Conservation (phyloP, 1,139 yeast genomes). For the Pichia sp. region DNA sequence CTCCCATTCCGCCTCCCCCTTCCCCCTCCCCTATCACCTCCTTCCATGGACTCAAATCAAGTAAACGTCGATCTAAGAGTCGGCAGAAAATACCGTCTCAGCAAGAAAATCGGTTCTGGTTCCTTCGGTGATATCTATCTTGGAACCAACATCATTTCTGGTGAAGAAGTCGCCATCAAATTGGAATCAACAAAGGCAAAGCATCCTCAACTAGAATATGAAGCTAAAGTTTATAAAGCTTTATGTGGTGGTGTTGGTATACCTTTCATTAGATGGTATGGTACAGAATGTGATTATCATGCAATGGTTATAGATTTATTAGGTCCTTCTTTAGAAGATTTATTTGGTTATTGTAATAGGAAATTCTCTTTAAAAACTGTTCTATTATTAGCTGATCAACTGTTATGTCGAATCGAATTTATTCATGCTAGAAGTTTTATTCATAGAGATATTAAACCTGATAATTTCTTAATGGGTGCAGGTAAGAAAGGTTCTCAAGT, state of each 20-base stretch:
- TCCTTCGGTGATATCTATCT: slow-evolving; percentile 95
- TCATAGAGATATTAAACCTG: slow-evolving; percentile 89
- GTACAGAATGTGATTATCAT: slow-evolving; percentile 92
- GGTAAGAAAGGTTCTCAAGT: slow-evolving; percentile 94
- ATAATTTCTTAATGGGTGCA: slow-evolving; percentile 93
- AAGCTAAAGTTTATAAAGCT: slow-evolving; percentile 90
- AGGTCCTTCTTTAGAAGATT: slow-evolving; percentile 93
- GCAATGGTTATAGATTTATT: slow-evolving; percentile 94
- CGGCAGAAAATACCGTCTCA: slow-evolving; percentile 91
- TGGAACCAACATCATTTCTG: slow-evolving; percentile 82
- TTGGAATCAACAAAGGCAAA: slow-evolving; percentile 84
- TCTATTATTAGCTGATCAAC: slow-evolving; percentile 85
- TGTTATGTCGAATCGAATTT: slow-evolving; percentile 88
- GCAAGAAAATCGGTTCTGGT: slow-evolving; percentile 95
- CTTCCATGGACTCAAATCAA: slow-evolving; percentile 15
- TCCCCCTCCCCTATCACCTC: neutral
- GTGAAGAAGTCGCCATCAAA: slow-evolving; percentile 96
- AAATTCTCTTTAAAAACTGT: slow-evolving; percentile 92
- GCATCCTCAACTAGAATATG: slow-evolving; percentile 96
- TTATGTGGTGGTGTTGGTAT: slow-evolving; percentile 96
- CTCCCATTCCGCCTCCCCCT: too few species aligned
- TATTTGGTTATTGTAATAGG: slow-evolving; percentile 92
- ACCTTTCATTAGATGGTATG: slow-evolving; percentile 96
- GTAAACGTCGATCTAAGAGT: slow-evolving; percentile 51
- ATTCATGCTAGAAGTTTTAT: slow-evolving; percentile 94